phyloP scores from a whole-genome alignment of 2,329 filamentous ascomycete genomes.

The Chrysosporium keratinophilum region DNA sequence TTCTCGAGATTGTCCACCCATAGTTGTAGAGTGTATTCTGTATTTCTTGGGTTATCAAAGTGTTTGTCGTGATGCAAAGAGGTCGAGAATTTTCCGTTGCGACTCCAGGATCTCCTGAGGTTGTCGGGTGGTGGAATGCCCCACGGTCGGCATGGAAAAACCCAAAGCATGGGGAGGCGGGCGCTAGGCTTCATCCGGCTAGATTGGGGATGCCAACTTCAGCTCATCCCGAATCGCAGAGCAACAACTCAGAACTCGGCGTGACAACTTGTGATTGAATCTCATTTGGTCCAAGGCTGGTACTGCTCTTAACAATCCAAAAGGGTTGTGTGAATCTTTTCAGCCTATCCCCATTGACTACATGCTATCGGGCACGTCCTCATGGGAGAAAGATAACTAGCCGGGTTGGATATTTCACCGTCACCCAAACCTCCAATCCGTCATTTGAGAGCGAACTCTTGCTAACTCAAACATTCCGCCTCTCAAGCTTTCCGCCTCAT shows the following conservation, averaged over 20 bases:
- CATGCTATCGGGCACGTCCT: background rate
- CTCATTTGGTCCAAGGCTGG: background rate
- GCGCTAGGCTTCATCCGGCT: slow-evolving; percentile 3
- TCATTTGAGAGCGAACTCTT: slow-evolving; percentile 16
- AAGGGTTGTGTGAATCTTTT: background rate
- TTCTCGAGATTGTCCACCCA: slow-evolving; percentile 59
- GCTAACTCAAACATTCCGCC: slow-evolving; percentile 28
- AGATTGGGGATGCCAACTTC: background rate
- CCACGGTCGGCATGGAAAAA: background rate
- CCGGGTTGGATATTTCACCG: slow-evolving; percentile 20
- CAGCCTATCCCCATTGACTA: background rate
- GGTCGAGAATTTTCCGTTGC: background rate
- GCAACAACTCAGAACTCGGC: slow-evolving; percentile 9
- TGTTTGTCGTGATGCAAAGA: background rate
- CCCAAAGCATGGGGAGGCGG: background rate
- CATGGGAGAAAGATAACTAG: slow-evolving; percentile 17
- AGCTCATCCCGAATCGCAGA: background rate
- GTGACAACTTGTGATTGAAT: slow-evolving; percentile 2
- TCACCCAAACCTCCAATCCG: slow-evolving; percentile 15
- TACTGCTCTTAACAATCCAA: background rate
- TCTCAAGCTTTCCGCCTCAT: slow-evolving; percentile 14
- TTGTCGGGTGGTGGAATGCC: background rate
- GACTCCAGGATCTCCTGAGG: background rate
- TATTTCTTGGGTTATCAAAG: background rate
- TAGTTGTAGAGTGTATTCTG: slow-evolving; percentile 34